These are phyloP conservation scores for Naganishia sp. DNA, from an alignment of 1,284 basidiomycete species.

Conservation along the genomic window DNA sequence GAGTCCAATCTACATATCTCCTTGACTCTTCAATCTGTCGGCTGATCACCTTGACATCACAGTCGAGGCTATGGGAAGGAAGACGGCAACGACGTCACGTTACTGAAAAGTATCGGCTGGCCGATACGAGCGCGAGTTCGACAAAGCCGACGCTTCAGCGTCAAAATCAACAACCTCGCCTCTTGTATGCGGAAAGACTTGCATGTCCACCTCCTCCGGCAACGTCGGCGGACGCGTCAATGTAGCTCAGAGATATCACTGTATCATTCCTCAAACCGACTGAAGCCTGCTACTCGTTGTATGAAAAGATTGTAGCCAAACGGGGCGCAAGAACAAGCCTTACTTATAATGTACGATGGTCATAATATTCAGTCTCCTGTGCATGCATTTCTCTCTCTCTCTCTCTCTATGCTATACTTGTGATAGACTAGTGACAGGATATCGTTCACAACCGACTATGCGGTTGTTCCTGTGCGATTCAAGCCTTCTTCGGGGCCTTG, in stretches of 20 bases:
- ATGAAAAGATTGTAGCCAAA: no score
- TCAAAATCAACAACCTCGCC: neutral
- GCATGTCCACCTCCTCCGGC: neutral
- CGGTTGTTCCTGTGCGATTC: conserved; percentile 17
- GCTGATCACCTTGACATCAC: neutral
- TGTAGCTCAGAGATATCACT: no score
- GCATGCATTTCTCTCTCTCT: no score
- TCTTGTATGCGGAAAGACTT: conserved; percentile 3
- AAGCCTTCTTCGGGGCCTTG: conserved; percentile 35
- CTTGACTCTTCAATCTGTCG: neutral
- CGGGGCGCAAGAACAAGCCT: no score
- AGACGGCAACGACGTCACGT: conserved; percentile 7
- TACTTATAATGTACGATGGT: no score
- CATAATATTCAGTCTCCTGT: neutral
- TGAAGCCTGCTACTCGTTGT: no score
- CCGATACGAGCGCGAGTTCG: neutral
- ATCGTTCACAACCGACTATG: conserved; percentile 9
- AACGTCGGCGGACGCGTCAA: neutral
- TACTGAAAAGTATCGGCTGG: neutral
- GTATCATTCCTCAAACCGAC: no score
- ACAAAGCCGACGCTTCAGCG: neutral
- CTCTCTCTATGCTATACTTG: neutral
- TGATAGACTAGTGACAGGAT: neutral
- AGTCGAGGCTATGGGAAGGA: conserved; percentile 27
- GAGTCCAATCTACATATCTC: neutral